A percentile compares a stretch with the other conserved stretches of the same genome.
Conservation (phyloP, 2,329 filamentous ascomycete species). For the Tricladium varicosporioides region DNA sequence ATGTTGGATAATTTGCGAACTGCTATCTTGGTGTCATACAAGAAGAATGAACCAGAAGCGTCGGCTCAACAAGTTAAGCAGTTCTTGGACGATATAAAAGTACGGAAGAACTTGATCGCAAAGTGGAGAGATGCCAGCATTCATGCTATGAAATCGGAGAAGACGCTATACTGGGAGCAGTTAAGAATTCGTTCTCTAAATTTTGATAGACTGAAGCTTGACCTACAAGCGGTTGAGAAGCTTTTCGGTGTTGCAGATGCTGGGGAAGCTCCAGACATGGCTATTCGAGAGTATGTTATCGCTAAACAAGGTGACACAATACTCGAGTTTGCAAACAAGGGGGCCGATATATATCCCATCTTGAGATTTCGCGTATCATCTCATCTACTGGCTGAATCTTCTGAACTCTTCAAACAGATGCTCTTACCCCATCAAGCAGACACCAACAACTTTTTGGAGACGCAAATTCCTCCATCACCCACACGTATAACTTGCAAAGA, state of each 20-base stretch:
- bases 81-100: conserved; percentile 42
- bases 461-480: conserved; percentile 30
- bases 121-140: conserved; percentile 43
- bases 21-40: conserved; percentile 46
- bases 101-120: conserved; percentile 43
- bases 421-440: conserved; percentile 34
- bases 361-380: conserved; percentile 52
- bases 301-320: conserved; percentile 47
- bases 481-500: conserved; percentile 41
- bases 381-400: conserved; percentile 48
- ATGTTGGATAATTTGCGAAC: conserved; percentile 41
- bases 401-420: conserved; percentile 50
- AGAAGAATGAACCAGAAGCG: conserved; percentile 43
- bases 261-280: conserved; percentile 40
- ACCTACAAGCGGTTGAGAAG: conserved; percentile 40
- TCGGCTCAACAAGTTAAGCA: conserved; percentile 43
- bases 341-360: conserved; percentile 38
- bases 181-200: conserved; percentile 49
- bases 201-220: conserved; percentile 44
- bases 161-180: conserved; percentile 43
- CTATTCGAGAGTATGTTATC: conserved; percentile 43
- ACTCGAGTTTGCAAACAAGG: conserved; percentile 49
- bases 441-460: not conserved
- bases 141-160: conserved; percentile 37
- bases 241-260: conserved; percentile 42